Evolutionary conservation across 2,329 filamentous ascomycete genomes (phyloP).

Genomic region (Tolypocladium pustulatum): DNA sequence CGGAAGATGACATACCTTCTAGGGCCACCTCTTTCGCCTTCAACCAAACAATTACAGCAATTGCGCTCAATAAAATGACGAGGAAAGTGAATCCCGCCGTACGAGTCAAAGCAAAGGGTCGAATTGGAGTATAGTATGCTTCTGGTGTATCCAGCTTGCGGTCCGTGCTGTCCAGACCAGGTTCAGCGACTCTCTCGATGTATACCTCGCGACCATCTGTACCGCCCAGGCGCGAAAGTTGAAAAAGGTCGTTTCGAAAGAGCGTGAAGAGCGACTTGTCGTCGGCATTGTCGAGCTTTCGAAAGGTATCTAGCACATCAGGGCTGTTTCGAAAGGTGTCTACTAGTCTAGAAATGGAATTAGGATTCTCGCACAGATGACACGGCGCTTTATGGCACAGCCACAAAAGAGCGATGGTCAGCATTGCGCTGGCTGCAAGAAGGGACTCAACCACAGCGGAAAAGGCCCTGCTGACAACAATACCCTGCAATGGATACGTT

Average conservation of each 20-base stretch:
- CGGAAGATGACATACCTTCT: conserved; percentile 11
- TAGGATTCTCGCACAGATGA: conserved; percentile 14
- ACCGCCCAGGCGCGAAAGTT: neutral
- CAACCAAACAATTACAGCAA: conserved; percentile 10
- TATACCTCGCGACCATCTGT: neutral
- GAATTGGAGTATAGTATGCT: conserved; percentile 13
- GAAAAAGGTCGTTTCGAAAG: conserved; percentile 7
- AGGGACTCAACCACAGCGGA: conserved; percentile 18
- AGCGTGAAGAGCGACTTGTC: conserved; percentile 3
- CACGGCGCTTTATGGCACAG: conserved; percentile 1
- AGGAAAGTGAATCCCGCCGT: conserved; percentile 9
- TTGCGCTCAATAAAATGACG: conserved; percentile 2
- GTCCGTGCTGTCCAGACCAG: neutral
- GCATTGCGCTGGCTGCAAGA: conserved; percentile 8
- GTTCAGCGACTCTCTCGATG: neutral
- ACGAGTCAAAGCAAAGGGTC: conserved; percentile 10
- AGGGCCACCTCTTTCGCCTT: conserved; percentile 9
- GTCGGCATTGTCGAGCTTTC: conserved; percentile 2
- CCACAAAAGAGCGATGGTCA: conserved; percentile 9
- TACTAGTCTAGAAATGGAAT: conserved; percentile 10
- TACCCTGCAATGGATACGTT: conserved; percentile 12
- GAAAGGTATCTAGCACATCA: conserved; percentile 1
- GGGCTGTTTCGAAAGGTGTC: conserved; percentile 11
- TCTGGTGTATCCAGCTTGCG: neutral
- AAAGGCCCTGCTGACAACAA: conserved; percentile 21